These are phyloP conservation scores for Cicer pinnatifidum DNA, from an alignment of 306 rosid genomes.

Conservation along the genomic window DNA sequence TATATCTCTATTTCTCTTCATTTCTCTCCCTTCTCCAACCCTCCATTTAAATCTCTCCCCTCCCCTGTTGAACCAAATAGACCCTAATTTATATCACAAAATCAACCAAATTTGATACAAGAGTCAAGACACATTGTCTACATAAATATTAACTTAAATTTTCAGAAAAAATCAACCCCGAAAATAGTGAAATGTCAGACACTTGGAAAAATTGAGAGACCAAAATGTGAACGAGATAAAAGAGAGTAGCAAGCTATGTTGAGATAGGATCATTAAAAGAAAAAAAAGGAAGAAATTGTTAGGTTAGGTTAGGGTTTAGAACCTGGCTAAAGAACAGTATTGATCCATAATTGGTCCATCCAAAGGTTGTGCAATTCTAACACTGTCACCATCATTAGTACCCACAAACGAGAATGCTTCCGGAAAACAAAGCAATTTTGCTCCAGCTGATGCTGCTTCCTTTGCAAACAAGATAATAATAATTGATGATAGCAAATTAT, in stretches of 20 bases:
- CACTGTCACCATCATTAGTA: conserved; percentile 81
- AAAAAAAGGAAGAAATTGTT: not conserved
- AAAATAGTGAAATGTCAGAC: too few relatives aligned
- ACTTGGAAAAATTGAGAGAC: not conserved
- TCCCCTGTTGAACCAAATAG: too few relatives aligned
- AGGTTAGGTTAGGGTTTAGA: not conserved
- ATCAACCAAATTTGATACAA: not conserved
- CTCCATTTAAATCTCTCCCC: too few relatives aligned
- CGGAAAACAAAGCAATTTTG: conserved; percentile 83
- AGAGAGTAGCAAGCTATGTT: not conserved
- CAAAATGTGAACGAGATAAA: not conserved
- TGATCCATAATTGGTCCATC: conserved; percentile 74
- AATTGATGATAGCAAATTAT: not conserved
- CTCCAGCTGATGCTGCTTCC: conserved; percentile 96
- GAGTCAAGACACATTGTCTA: not conserved
- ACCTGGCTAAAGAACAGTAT: conserved; percentile 94
- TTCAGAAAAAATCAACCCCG: not conserved
- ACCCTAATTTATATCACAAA: not conserved
- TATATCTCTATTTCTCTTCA: too few relatives aligned
- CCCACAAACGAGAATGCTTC: conserved; percentile 83
- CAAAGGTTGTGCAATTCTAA: conserved; percentile 70
- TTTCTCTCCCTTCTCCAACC: too few relatives aligned
- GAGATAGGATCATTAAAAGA: not conserved
- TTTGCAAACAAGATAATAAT: conserved; percentile 33
- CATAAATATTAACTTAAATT: not conserved